Conservation (phyloP, 176 grass and related monocot species). For the Triticum monococcum region DNA sequence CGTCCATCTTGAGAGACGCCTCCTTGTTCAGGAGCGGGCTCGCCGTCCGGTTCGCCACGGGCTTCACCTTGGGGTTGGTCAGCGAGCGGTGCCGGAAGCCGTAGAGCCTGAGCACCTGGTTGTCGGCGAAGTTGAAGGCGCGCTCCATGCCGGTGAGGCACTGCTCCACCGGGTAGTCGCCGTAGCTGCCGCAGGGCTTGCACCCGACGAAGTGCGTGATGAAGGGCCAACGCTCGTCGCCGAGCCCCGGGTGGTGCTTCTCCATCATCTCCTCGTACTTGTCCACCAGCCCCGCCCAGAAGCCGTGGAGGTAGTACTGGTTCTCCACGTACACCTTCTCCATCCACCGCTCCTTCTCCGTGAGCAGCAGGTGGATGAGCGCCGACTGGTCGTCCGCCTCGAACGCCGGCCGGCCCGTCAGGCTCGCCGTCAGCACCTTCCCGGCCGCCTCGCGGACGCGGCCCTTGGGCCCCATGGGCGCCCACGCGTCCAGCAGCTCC, state of each 20-base stretch:
- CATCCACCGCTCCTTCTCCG: slow-evolving; percentile 56
- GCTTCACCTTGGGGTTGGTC: slow-evolving; percentile 43
- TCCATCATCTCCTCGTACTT: slow-evolving; percentile 60
- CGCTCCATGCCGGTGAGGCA: slow-evolving; percentile 64
- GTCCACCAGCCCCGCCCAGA: slow-evolving; percentile 58
- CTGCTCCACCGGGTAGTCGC: slow-evolving; percentile 47
- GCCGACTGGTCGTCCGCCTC: slow-evolving; percentile 89
- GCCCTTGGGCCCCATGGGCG: slow-evolving; percentile 62
- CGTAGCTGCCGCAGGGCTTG: slow-evolving; percentile 36
- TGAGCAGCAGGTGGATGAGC: slow-evolving; percentile 64
- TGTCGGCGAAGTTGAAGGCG: slow-evolving; percentile 82
- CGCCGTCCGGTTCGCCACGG: slow-evolving; percentile 18
- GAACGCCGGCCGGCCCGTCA: slow-evolving; percentile 50
- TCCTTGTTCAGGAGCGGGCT: slow-evolving; percentile 50
- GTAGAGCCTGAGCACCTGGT: slow-evolving; percentile 74
- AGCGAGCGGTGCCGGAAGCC: slow-evolving; percentile 56
- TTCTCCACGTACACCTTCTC: slow-evolving; percentile 71
- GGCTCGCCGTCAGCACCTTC: slow-evolving; percentile 42
- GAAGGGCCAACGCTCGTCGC: slow-evolving; percentile 79
- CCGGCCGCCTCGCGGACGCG: slow-evolving; percentile 52
- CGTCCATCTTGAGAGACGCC: slow-evolving; percentile 40
- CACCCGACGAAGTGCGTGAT: slow-evolving; percentile 74
- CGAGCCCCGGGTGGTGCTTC: slow-evolving; percentile 70
- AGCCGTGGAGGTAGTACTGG: slow-evolving; percentile 63
- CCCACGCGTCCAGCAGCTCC: slow-evolving; percentile 72